Conservation (phyloP, 345 rosid genomes). For the Geranium brycei region DNA sequence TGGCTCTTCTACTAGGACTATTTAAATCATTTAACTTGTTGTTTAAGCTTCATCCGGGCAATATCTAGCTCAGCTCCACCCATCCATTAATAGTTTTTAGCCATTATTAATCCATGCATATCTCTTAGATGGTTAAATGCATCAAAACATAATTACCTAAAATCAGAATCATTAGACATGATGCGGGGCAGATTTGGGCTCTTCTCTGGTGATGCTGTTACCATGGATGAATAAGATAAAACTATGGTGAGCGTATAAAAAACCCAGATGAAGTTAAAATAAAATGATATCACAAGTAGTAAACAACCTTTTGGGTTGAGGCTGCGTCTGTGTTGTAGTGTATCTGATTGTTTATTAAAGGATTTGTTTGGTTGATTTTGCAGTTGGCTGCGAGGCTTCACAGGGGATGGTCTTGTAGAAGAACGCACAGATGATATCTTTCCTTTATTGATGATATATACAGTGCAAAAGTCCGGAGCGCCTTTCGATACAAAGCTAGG, state of each 20-base stretch:
- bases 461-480: conserved; percentile 60
- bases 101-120: no score
- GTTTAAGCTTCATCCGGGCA: no score
- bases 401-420: conserved; percentile 33
- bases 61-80: no score
- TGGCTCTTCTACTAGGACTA: no score
- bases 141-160: neutral
- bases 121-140: no score
- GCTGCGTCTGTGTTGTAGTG: neutral
- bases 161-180: conserved; percentile 16
- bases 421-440: conserved; percentile 45
- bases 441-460: conserved; percentile 58
- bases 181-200: conserved; percentile 11
- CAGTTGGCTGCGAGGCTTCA: conserved; percentile 9
- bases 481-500: conserved; percentile 42
- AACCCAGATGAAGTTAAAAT: neutral
- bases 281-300: neutral
- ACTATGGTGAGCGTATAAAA: neutral
- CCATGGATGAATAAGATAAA: neutral
- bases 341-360: conserved; percentile 3
- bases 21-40: no score
- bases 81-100: no score
- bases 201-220: conserved; percentile 13
- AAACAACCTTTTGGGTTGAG: conserved; percentile 23
- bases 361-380: conserved; percentile 8